phyloP scores from a whole-genome alignment of 768 basidiomycete genomes.

The Xerocomellus intermedius region DNA sequence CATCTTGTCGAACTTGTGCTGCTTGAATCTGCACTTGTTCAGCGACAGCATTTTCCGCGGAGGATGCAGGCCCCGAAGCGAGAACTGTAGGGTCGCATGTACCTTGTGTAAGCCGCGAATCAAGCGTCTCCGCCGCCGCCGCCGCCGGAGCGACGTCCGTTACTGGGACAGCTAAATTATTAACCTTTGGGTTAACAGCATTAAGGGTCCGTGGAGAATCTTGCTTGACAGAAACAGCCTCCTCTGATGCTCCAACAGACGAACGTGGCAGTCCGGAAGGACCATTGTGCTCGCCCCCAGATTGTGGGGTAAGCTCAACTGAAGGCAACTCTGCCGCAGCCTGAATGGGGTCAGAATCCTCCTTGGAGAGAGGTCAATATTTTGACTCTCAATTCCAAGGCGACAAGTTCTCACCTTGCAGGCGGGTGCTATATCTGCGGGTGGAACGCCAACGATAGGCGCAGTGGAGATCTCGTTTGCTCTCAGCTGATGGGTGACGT shows the following conservation, averaged over 20 bases:
- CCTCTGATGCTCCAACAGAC: constrained; percentile 6
- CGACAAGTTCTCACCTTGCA: constrained; percentile 14
- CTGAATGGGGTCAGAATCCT: constrained; percentile 1
- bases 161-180: background rate
- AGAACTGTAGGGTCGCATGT: background rate
- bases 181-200: background rate
- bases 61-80: background rate
- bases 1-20: background rate
- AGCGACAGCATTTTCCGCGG: background rate
- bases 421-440: background rate
- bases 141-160: background rate
- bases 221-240: constrained; percentile 5
- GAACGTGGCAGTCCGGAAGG: background rate
- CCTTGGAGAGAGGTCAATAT: constrained; percentile 7
- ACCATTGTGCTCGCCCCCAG: background rate
- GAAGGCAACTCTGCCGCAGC: constrained; percentile 10
- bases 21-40: background rate
- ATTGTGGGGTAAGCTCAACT: constrained; percentile 15
- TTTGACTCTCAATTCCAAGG: background rate
- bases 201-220: background rate
- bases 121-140: constrained; percentile 2
- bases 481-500: constrained; percentile 11
- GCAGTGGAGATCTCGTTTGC: constrained; percentile 1
- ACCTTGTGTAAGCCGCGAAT: background rate
- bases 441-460: background rate